Conservation (phyloP, 1,284 basidiomycete species). For the Malassezia japonica region DNA sequence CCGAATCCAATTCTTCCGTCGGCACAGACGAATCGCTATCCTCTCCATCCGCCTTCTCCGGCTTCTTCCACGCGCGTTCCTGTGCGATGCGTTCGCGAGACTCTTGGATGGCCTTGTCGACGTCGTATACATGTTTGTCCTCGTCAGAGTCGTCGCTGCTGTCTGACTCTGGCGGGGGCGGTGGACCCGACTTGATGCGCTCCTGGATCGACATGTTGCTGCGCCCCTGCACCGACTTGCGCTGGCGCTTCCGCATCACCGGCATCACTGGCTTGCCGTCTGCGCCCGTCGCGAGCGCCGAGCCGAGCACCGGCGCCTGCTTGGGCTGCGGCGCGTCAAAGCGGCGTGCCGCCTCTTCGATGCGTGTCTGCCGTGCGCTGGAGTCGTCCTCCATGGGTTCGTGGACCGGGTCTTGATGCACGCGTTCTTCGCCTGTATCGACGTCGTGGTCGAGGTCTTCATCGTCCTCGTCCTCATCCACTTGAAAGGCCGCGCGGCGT, state of each 20-base stretch:
- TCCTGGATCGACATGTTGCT: constrained; percentile 18
- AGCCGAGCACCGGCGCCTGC: constrained; percentile 20
- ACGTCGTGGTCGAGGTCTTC: constrained; percentile 21
- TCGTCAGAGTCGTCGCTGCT: constrained; percentile 18
- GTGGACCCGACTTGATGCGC: constrained; percentile 12
- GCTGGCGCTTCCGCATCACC: constrained; percentile 26
- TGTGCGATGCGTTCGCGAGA: background rate
- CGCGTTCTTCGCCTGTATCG: constrained; percentile 19
- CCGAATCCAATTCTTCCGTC: constrained; percentile 13
- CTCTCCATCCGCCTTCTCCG: background rate
- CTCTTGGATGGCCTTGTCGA: constrained; percentile 5
- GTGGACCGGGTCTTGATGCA: constrained; percentile 28
- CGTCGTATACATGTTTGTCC: constrained; percentile 10
- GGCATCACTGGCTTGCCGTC: constrained; percentile 30
- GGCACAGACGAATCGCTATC: background rate
- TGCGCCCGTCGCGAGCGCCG: constrained; percentile 34
- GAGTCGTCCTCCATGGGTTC: background rate
- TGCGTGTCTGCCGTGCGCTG: constrained; percentile 9
- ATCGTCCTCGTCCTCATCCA: constrained; percentile 34
- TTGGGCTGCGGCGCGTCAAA: background rate
- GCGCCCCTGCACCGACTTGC: constrained; percentile 11
- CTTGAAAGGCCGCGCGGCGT: constrained; percentile 21
- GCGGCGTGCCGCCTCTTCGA: constrained; percentile 4
- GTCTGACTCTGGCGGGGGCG: constrained; percentile 14
- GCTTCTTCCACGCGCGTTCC: background rate